Conservation (phyloP, 2,329 filamentous ascomycete species). For the Eurotiales sp. region DNA sequence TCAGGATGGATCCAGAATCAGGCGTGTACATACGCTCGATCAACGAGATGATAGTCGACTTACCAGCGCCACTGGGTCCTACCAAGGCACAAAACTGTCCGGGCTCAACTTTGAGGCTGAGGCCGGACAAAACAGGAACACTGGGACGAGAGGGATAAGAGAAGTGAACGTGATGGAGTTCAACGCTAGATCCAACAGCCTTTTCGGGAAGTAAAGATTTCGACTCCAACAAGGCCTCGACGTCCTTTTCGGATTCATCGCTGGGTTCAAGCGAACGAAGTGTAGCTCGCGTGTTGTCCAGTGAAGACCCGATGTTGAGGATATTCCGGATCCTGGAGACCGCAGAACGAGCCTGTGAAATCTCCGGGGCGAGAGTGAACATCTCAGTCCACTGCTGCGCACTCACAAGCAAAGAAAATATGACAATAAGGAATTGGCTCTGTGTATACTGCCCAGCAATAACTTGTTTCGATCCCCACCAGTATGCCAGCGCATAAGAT, state of each 20-base stretch:
- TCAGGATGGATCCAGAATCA: conserved; percentile 58
- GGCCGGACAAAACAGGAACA: conserved; percentile 17
- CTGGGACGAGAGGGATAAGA: conserved; percentile 22
- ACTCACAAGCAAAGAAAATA: conserved; percentile 63
- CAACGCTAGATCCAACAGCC: too few species aligned
- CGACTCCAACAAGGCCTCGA: too few species aligned
- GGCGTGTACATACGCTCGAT: conserved; percentile 64
- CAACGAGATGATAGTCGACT: conserved; percentile 64
- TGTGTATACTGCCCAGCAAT: conserved; percentile 58
- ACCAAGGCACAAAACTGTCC: conserved; percentile 54
- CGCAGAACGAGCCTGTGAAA: conserved; percentile 60
- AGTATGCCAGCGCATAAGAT: conserved; percentile 68
- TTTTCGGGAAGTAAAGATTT: too few species aligned
- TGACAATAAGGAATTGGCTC: conserved; percentile 65
- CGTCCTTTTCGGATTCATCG: too few species aligned
- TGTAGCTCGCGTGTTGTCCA: too few species aligned
- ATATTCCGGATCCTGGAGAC: conserved; percentile 60
- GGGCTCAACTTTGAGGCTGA: conserved; percentile 32
- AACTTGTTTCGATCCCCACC: conserved; percentile 68
- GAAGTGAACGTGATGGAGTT: conserved; percentile 44
- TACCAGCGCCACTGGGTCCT: conserved; percentile 52
- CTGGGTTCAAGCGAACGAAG: too few species aligned
- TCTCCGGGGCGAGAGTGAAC: conserved; percentile 65
- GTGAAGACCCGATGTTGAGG: too few species aligned
- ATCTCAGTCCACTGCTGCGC: conserved; percentile 67